Evolutionary conservation across 495 filamentous ascomycete species (phyloP).

Genomic region (Xylaria castorea): DNA sequence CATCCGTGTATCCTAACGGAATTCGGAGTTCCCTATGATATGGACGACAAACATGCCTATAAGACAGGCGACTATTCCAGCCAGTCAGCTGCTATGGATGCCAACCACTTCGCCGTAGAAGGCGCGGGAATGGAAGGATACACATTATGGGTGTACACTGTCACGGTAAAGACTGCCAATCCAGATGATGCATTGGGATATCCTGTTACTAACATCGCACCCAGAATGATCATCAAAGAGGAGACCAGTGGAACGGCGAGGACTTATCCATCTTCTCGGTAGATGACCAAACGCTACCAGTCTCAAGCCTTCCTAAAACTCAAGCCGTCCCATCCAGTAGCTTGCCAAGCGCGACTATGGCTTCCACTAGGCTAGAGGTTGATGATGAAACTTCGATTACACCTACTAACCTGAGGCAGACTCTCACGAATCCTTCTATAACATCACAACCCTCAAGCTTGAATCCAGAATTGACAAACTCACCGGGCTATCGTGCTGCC

Average conservation of each 20-base stretch:
- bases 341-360: constrained; percentile 38
- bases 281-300: constrained; percentile 77
- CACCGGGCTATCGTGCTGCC: constrained; percentile 82
- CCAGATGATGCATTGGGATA: not conserved
- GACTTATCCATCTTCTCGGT: constrained; percentile 88
- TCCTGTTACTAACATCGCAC: constrained; percentile 21
- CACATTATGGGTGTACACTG: constrained; percentile 86
- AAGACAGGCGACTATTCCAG: constrained; percentile 95
- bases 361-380: constrained; percentile 49
- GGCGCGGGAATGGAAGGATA: constrained; percentile 81
- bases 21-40: constrained; percentile 98
- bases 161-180: constrained; percentile 57
- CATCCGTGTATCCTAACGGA: constrained; percentile 93
- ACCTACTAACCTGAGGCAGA: constrained; percentile 74
- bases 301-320: constrained; percentile 51
- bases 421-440: constrained; percentile 74
- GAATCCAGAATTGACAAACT: constrained; percentile 59
- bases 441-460: constrained; percentile 61
- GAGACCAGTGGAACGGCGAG: constrained; percentile 97
- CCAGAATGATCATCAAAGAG: constrained; percentile 85
- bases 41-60: constrained; percentile 95
- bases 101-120: constrained; percentile 93
- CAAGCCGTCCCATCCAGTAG: constrained; percentile 46
- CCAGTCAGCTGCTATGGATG: constrained; percentile 93
- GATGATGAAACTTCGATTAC: constrained; percentile 64